Evolutionary conservation across 1,284 basidiomycete species (phyloP).

Genomic region (Marasmius fiardii): DNA sequence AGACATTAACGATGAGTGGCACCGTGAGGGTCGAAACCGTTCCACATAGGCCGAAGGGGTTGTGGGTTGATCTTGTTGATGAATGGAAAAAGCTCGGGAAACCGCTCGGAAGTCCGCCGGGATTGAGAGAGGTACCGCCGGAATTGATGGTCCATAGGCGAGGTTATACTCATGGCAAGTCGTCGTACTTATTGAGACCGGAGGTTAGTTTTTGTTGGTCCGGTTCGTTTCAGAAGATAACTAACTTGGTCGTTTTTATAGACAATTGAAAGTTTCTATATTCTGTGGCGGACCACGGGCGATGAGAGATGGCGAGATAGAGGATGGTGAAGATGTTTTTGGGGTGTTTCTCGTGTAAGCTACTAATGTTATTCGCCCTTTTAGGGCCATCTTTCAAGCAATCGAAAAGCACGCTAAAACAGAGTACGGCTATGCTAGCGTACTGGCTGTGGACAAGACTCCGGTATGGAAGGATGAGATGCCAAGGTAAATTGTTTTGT

Average conservation of each 20-base stretch:
- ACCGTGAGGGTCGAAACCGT: conserved; percentile 9
- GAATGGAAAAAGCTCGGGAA: conserved; percentile 29
- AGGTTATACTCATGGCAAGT: conserved; percentile 49
- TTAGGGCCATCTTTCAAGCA: conserved; percentile 45
- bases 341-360: not conserved
- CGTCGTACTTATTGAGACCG: conserved; percentile 55
- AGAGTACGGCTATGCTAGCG: conserved; percentile 55
- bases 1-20: not conserved
- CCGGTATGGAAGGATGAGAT: conserved; percentile 44
- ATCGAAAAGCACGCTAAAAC: conserved; percentile 59
- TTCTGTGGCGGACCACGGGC: conserved; percentile 69
- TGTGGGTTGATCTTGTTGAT: conserved; percentile 53
- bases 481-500: conserved; percentile 54
- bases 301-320: conserved; percentile 70
- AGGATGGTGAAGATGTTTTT: conserved; percentile 58
- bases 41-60: conserved; percentile 19
- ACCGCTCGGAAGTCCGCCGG: conserved; percentile 34
- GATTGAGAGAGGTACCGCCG: conserved; percentile 34
- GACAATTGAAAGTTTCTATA: conserved; percentile 68
- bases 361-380: not conserved
- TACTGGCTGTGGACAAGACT: conserved; percentile 44
- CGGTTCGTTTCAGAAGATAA: not conserved
- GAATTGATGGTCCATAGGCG: conserved; percentile 22
- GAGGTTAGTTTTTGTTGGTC: conserved; percentile 45
- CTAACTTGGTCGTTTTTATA: conserved; percentile 23